A percentile compares a stretch with the other conserved stretches of the same genome.
phyloP scores from a whole-genome alignment of 2,329 filamentous ascomycete species.

The Clonostachys chloroleuca region DNA sequence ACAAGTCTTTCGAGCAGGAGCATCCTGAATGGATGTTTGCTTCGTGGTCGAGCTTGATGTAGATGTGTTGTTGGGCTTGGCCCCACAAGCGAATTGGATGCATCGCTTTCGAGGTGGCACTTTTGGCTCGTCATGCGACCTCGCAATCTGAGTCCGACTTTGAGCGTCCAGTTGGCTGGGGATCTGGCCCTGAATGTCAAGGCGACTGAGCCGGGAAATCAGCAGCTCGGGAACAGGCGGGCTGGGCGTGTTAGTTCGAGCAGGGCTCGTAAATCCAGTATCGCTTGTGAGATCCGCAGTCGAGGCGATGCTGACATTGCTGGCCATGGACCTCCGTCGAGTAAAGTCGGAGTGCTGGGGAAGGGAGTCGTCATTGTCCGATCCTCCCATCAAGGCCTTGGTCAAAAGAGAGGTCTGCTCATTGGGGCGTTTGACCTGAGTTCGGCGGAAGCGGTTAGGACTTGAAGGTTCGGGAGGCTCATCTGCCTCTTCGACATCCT shows the following conservation, averaged over 20 bases:
- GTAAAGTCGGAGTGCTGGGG: slow-evolving; percentile 15
- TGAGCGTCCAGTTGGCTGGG: background rate
- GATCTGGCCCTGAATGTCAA: slow-evolving; percentile 16
- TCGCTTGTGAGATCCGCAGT: slow-evolving; percentile 94
- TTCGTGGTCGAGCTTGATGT: slow-evolving; percentile 21
- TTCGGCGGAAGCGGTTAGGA: slow-evolving; percentile 38
- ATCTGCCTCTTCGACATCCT: slow-evolving; percentile 75
- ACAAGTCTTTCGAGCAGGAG: slow-evolving; percentile 46
- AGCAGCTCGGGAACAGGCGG: slow-evolving; percentile 67
- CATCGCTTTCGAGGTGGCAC: slow-evolving; percentile 60
- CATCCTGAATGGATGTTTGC: slow-evolving; percentile 28
- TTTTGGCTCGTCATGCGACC: background rate
- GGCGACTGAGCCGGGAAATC: slow-evolving; percentile 32
- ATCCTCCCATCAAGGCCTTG: slow-evolving; percentile 68
- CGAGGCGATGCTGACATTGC: slow-evolving; percentile 75
- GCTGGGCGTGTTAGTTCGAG: slow-evolving; percentile 83
- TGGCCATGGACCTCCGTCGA: slow-evolving; percentile 65
- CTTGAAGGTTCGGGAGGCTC: slow-evolving; percentile 71
- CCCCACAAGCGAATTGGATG: slow-evolving; percentile 86
- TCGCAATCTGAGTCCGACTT: too few species aligned
- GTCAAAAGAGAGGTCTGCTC: slow-evolving; percentile 81
- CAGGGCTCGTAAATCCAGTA: slow-evolving; percentile 83
- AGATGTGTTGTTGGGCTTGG: slow-evolving; percentile 38
- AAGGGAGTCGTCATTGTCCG: slow-evolving; percentile 51
- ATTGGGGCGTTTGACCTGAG: slow-evolving; percentile 37